Percentiles rank a stretch among this genome's conserved stretches.
Evolutionary conservation across 768 basidiomycete genomes (phyloP).

Genomic region (Kwoniella newhampshirensis): DNA sequence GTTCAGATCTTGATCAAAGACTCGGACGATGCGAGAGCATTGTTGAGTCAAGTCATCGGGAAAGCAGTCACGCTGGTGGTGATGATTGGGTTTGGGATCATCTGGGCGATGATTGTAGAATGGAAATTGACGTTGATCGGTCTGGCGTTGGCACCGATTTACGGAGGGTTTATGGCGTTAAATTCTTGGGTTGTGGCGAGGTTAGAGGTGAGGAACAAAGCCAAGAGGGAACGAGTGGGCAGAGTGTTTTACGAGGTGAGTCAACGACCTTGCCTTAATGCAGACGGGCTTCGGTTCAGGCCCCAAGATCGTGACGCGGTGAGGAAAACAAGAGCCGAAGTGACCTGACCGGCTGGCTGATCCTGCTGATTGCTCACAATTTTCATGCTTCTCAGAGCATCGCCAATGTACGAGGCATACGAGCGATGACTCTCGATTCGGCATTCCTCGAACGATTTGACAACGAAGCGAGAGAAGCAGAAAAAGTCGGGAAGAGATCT

Average conservation of each 20-base stretch:
- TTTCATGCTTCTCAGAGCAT: conserved; percentile 69
- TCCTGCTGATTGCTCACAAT: too few species aligned
- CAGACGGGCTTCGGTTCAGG: too few species aligned
- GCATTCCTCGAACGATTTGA: conserved; percentile 73
- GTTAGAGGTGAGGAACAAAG: conserved; percentile 77
- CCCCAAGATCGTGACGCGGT: neutral
- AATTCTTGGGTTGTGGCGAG: conserved; percentile 71
- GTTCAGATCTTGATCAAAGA: conserved; percentile 82
- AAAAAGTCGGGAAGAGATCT: conserved; percentile 69
- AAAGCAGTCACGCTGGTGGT: conserved; percentile 70
- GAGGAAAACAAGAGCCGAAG: conserved; percentile 1
- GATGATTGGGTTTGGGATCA: conserved; percentile 78
- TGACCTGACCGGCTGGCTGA: too few species aligned
- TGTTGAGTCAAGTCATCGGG: conserved; percentile 70
- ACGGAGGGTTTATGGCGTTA: conserved; percentile 69
- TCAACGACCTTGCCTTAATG: conserved; percentile 17
- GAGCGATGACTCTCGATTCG: conserved; percentile 77
- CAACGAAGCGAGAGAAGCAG: conserved; percentile 62
- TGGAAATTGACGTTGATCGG: conserved; percentile 95
- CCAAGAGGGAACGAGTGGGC: conserved; percentile 79
- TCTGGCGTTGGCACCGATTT: conserved; percentile 79
- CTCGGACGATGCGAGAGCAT: conserved; percentile 76
- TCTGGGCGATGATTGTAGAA: conserved; percentile 83
- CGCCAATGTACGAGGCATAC: conserved; percentile 78
- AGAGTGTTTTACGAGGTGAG: conserved; percentile 79